Conservation (phyloP, 768 basidiomycete species). For the Termitomyces sp. region DNA sequence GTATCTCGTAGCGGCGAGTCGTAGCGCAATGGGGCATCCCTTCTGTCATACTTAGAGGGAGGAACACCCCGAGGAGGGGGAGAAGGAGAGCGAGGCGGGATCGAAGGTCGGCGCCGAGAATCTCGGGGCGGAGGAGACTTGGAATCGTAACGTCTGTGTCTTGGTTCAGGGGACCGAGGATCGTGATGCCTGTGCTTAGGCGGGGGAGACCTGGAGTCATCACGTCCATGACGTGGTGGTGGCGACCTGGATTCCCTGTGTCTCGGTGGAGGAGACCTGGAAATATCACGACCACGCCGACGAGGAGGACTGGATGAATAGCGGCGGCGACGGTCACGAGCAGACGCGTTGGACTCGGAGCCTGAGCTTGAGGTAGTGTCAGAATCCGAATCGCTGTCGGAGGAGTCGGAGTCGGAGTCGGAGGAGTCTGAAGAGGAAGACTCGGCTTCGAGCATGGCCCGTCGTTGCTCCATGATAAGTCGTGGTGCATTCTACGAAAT, state of each 20-base stretch:
- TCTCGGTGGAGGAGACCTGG: conserved; percentile 19
- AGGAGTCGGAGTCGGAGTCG: conserved; percentile 34
- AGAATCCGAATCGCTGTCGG: conserved; percentile 23
- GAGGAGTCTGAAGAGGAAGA: conserved; percentile 37
- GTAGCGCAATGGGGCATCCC: conserved; percentile 15
- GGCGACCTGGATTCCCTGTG: conserved; percentile 5
- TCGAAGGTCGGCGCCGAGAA: conserved; percentile 10
- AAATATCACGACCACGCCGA: conserved; percentile 19
- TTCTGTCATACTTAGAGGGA: conserved; percentile 3
- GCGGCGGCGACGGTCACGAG: conserved; percentile 22
- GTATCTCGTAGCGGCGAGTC: conserved; percentile 16
- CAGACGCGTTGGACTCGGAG: conserved; percentile 19
- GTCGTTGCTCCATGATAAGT: conserved; percentile 91
- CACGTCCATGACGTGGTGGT: conserved; percentile 15
- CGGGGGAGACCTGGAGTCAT: conserved; percentile 24
- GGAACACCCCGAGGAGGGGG: conserved; percentile 10
- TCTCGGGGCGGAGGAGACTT: conserved; percentile 23
- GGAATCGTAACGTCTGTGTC: conserved; percentile 20
- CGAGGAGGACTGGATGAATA: conserved; percentile 26
- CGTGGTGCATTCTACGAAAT: conserved; percentile 79
- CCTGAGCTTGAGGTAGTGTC: conserved; percentile 21
- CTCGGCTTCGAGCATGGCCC: conserved; percentile 77
- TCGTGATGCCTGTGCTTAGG: conserved; percentile 9
- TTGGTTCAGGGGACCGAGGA: conserved; percentile 9
- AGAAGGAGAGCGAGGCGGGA: conserved; percentile 13